Evolutionary conservation across 192 early-diverging fungal species (phyloP).

Genomic region (Podila clonocystis): DNA sequence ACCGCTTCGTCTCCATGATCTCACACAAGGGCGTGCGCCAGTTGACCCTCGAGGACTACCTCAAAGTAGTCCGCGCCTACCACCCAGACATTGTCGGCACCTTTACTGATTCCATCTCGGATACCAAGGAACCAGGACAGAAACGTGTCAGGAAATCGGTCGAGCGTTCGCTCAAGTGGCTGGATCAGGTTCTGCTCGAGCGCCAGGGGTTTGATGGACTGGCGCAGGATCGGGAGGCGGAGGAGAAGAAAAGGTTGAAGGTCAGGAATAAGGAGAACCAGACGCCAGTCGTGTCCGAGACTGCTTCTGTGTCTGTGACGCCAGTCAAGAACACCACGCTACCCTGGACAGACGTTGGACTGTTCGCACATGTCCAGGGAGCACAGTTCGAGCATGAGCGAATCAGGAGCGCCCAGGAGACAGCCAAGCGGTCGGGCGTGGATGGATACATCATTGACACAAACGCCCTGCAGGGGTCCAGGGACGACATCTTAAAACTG

Average conservation of each 20-base stretch:
- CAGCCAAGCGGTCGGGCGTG: slow-evolving; percentile 54
- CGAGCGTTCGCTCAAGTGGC: slow-evolving; percentile 55
- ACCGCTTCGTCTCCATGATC: slow-evolving; percentile 59
- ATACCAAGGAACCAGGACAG: slow-evolving; percentile 40
- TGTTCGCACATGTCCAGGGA: slow-evolving; percentile 64
- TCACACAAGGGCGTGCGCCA: slow-evolving; percentile 64
- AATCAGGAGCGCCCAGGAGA: slow-evolving; percentile 53
- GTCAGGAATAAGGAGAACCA: not conserved
- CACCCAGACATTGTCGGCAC: slow-evolving; percentile 56
- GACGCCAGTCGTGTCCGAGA: not conserved
- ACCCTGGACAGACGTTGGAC: slow-evolving; percentile 37
- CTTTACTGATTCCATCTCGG: slow-evolving; percentile 55
- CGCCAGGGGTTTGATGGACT: slow-evolving; percentile 31
- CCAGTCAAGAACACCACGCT: not conserved
- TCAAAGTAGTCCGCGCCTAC: slow-evolving; percentile 51
- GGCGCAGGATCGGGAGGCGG: slow-evolving; percentile 19
- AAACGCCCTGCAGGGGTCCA: slow-evolving; percentile 33
- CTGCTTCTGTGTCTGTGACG: not conserved
- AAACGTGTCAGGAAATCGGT: slow-evolving; percentile 55
- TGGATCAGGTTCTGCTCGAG: slow-evolving; percentile 49
- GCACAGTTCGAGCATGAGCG: slow-evolving; percentile 58
- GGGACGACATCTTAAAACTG: slow-evolving; percentile 43
- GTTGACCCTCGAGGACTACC: slow-evolving; percentile 57
- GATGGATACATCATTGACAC: slow-evolving; percentile 66
- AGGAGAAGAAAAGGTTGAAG: slow-evolving; percentile 42